Evolutionary conservation across 192 early-diverging fungal species (phyloP), one percentile per base, ranked within the genome.

Genomic region (Coemansia sp.): DNA sequence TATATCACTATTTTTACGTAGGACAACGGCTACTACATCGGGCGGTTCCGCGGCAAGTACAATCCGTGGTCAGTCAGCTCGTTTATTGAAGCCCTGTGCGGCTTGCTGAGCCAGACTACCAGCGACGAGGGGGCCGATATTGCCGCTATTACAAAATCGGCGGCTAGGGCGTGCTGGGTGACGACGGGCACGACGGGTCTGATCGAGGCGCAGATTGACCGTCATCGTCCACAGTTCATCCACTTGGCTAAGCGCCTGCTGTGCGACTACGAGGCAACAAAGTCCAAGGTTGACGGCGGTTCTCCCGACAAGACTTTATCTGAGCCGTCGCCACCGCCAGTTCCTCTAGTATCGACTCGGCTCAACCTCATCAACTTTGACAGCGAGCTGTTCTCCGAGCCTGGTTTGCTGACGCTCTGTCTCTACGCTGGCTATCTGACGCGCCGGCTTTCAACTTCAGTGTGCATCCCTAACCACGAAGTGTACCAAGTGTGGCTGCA

Each of bases 51-150:
- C 8, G 58, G 78, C 62, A 80, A 80, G 64, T 80, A 80, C 66
- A 80, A 80, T n/a, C 78, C 78, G 10, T 80, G 78, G 78, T 75
- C 78, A 5, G 73, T 75, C 34, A 72, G 69, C 45, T 69, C 69
- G 37, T 80, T 75, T 19, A 80, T 80, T 57, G 73, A 74, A 25
- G 48, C 64, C 3, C 64, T 75, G 27, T 66, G 66, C 61, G 7
- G 36, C 29, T 59, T 62, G 46, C 59, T 75, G 32, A 53, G 55
- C 37, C 37, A 44, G 42, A 44, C 67, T 5, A 42, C 41, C 4
- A 34, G 39, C 25, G 41, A 38, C 5, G 59, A 63, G 4, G 34
- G 23, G 4, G 46, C 15, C 10, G 46, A 50, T 17, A 25, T 70
- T 4, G 37, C 32, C 17, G 46, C 21, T 14, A 51, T 66, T 8